Evolutionary conservation across 495 filamentous ascomycete species (phyloP), one percentile per base, ranked within the genome.

Genomic region (Letharia lupina): DNA sequence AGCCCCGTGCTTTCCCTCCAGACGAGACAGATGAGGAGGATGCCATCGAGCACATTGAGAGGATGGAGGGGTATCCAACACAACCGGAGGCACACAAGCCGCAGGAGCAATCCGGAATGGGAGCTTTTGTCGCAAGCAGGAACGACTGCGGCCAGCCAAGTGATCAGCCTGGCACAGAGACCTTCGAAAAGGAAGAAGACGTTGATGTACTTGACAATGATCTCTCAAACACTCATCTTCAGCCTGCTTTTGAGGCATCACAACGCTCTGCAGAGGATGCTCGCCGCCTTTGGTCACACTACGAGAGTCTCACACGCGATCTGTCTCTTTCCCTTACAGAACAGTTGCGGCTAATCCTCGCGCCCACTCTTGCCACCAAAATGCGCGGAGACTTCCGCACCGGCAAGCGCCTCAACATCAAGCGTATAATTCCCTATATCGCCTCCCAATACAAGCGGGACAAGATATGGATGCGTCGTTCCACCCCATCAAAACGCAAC

Each of bases 381-480:
- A 88, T 98, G 71, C 91, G 93, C 3, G 95, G 95, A 67, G 91
- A 96, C 74, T 98, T 94, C 82, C 90, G 93, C 71, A 98, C 95
- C 0, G 95, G 95, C 62, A 98, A 99, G 74, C 89, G 95, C 2
- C 90, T 99, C 70, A 98, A 98, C 77, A 95, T 99, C 79, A 96
- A 96, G 75, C 90, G 93, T 59, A 99, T 99, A 76, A 98, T 99
- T 69, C 93, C 95, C 0, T 99, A 98, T 78, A 98, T 99, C 69
- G 95, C 95, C 6, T 95, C 90, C 4, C 84, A 87, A 68, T 99
- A 96, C 83, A 97, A 96, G 83, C 89, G 93, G 66, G 95, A 99
- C 83, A 98, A 98, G 79, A 99, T 99, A 77, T 99, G 95, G 95
- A 95, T 98, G 89, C 87, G 95, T 13, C 86, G 95, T 60, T 87